Evolutionary conservation across 768 basidiomycete species (phyloP), one percentile per base, ranked within the genome.

Genomic region (Tulasnella sp.): DNA sequence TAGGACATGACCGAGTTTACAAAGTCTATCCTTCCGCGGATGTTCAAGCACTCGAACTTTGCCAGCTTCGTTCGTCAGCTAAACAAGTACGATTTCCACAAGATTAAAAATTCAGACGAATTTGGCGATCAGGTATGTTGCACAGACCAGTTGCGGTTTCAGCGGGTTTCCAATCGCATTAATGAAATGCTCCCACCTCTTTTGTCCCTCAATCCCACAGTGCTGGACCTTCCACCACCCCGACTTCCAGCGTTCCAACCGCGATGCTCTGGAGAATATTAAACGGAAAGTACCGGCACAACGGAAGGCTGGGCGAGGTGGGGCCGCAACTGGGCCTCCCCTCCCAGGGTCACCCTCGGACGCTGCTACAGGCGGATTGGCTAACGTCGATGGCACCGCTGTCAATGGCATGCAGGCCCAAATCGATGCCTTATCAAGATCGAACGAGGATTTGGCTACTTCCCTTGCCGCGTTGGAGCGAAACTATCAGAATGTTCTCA

Each of bases 11-110:
- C 94, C 84, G 94, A 95, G 80, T 97, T 97, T 84, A 96, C 95
- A 45, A 95, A 94, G 83, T 70, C 86, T 36, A 92, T 96, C 82
- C 88, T 97, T 9, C 94, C 94, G 8, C 91, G 92, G 45, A 90
- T 95, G 86, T 97, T 97, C 89, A 96, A 96, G 82, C 94, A 97
- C 82, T 94, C 92, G 8, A 97, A 97, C 81, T 97, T 97, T 82
- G 94, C 94, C 38, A 89, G 88, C 74, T 97, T 97, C 81, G 95
- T 97, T 6, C 88, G 94, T 12, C 95, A 97, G 83, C 86, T 97
- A 40, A 97, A 97, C 87, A 97, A 96, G 83, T 97, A 97, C 82
- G 95, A 96, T 83, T 97, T 97, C 79, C 95, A 96, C 86, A 97
- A 97, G 86, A 89, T 96, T 79, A 96, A 96, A 83, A 94, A 93